phyloP scores from a whole-genome alignment of 192 early-diverging fungal species.

The Thoreauomyces humboldtii region DNA sequence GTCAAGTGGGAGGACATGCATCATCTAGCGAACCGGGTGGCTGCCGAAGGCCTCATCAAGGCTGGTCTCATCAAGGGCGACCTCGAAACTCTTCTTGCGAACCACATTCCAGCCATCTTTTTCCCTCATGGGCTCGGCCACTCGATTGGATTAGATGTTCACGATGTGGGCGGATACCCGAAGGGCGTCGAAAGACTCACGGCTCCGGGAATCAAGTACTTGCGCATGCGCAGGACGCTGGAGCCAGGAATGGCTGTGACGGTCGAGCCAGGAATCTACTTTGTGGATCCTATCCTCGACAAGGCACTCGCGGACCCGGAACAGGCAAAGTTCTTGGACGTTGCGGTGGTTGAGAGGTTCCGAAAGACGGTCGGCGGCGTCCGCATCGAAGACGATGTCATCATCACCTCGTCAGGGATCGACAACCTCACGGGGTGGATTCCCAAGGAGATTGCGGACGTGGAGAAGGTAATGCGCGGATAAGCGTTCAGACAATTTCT shows the following conservation, averaged over 20 bases:
- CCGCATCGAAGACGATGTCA: constrained; percentile 87
- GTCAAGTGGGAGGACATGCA: constrained; percentile 88
- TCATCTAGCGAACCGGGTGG: constrained; percentile 60
- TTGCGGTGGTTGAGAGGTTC: constrained; percentile 64
- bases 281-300: constrained; percentile 77
- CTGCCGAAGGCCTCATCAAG: constrained; percentile 65
- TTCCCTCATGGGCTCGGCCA: constrained; percentile 94
- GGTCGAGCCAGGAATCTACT: constrained; percentile 93
- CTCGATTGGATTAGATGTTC: constrained; percentile 81
- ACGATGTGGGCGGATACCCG: constrained; percentile 79
- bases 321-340: constrained; percentile 62
- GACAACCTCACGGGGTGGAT: constrained; percentile 78
- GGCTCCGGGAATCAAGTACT: constrained; percentile 67
- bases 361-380: constrained; percentile 81
- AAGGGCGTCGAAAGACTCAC: constrained; percentile 66
- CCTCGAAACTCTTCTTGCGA: constrained; percentile 55
- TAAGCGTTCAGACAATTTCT: background rate
- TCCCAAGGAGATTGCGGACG: constrained; percentile 70
- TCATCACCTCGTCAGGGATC: constrained; percentile 72
- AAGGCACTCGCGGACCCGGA: constrained; percentile 56
- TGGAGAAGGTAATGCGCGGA: constrained; percentile 60
- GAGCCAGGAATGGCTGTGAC: constrained; percentile 83
- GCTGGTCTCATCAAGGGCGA: constrained; percentile 72
- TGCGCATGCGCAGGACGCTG: constrained; percentile 74
- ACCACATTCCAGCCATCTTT: constrained; percentile 74